phyloP scores from a whole-genome alignment of 345 rosid species.

The Firmiana major region DNA sequence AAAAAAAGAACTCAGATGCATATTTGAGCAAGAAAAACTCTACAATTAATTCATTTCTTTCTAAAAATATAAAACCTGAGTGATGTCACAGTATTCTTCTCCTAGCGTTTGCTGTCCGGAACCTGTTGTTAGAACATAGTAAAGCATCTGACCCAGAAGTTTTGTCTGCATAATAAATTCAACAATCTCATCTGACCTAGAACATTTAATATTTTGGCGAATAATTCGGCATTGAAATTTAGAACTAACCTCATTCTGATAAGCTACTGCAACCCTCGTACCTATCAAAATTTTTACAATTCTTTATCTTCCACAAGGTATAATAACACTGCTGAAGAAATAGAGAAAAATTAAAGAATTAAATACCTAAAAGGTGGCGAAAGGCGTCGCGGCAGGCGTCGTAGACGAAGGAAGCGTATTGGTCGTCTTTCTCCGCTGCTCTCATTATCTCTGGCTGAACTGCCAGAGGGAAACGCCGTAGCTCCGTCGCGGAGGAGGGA shows the following conservation, averaged over 20 bases:
- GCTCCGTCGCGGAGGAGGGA: constrained; percentile 18
- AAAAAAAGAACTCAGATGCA: neutral
- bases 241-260: constrained; percentile 76
- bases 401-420: constrained; percentile 83
- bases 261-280: constrained; percentile 80
- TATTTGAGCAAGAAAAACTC: neutral
- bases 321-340: neutral
- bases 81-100: constrained; percentile 92
- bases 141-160: constrained; percentile 88
- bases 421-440: constrained; percentile 97
- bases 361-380: constrained; percentile 39
- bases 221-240: neutral
- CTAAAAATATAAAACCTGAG: constrained; percentile 50
- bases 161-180: constrained; percentile 48
- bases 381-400: constrained; percentile 96
- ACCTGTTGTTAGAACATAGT: constrained; percentile 84
- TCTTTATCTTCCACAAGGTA: neutral
- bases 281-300: constrained; percentile 23
- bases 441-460: constrained; percentile 97
- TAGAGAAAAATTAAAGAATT: neutral
- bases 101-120: constrained; percentile 96
- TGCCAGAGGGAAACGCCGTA: constrained; percentile 56
- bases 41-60: neutral
- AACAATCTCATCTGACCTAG: neutral
- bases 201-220: too few species aligned